Evolutionary conservation across 768 basidiomycete species (phyloP), one percentile per base, ranked within the genome.

Genomic region (Tulasnella sp.): DNA sequence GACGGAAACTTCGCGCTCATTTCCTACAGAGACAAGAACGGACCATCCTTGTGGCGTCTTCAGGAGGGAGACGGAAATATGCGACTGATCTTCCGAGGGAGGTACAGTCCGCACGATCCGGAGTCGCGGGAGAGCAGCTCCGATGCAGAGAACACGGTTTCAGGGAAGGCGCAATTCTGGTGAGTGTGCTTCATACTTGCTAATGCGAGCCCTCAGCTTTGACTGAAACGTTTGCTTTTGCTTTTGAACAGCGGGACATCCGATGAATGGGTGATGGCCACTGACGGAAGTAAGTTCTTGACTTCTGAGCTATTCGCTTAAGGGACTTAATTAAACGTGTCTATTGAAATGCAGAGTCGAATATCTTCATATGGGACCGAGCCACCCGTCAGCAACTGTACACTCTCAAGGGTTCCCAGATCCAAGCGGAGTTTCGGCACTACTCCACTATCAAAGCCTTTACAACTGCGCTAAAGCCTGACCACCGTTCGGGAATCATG

Each of bases 291-390:
- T 76, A 19, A 34, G 74, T 63, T 22, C 9, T 14, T 14, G 16
- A 42, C 2, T 52, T n/a, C 1, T 32, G 39, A n/a, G 2, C 47
- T 16, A 14, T 32, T 37, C 32, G 36, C 17, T 32, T n/a, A 34
- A 2, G 9, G 26, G 11, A 8, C 17, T 65, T 65, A 2, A 9
- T 2, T n/a, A 12, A 65, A 26, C 59, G 8, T 22, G 6, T 9
- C 16, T 44, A 26, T 12, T 32, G 11, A n/a, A 34, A 26, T 37
- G 32, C 62, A 76, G 91, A 85, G 73, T 92, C 91, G 5, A 90
- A 92, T 76, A 88, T 94, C 17, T 88, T 90, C 77, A 90, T 93
- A 16, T 94, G 92, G 92, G 92, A 94, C 76, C 86, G 88, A 73
- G 90, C 92, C 79, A 89, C 89, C 12, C 92, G 86, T 17, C 36